phyloP scores from a whole-genome alignment of 1,284 basidiomycete species.

The Puccinia novopanici region DNA sequence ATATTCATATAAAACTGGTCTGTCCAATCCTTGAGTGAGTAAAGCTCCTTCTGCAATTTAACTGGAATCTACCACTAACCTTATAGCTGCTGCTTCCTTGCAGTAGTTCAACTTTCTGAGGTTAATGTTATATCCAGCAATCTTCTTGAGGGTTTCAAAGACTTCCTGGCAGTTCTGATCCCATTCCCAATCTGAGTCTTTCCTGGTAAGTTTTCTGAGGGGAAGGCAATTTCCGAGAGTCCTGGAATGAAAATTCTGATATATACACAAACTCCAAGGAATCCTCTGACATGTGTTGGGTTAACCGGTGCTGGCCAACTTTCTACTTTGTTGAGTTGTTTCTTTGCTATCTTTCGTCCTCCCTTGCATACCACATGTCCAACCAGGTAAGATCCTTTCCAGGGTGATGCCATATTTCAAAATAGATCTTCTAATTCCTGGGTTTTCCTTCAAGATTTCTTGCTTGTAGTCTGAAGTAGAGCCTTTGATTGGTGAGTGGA shows the following conservation, averaged over 20 bases:
- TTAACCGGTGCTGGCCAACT: background rate
- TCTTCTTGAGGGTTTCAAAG: conserved; percentile 15
- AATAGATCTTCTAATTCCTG: conserved; percentile 28
- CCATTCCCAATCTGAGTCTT: no score
- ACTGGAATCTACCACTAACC: conserved; percentile 28
- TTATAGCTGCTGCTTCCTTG: background rate
- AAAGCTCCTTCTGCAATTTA: conserved; percentile 19
- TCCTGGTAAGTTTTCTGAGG: background rate
- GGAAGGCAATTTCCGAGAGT: conserved; percentile 1
- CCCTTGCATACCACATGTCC: conserved; percentile 24
- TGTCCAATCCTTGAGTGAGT: conserved; percentile 8
- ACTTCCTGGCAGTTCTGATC: no score
- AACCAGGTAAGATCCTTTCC: background rate
- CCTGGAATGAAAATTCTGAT: conserved; percentile 23
- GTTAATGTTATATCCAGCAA: conserved; percentile 3
- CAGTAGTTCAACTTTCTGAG: conserved; percentile 14
- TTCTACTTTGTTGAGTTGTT: conserved; percentile 18
- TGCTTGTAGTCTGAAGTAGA: background rate
- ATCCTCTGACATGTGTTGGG: conserved; percentile 14
- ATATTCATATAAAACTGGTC: conserved; percentile 15
- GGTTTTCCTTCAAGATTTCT: conserved; percentile 15
- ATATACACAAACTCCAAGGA: conserved; percentile 22
- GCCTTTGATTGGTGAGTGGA: conserved; percentile 32
- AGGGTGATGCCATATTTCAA: conserved; percentile 27
- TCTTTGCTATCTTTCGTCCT: conserved; percentile 3